A percentile compares a stretch with the other conserved stretches of the same genome.
Evolutionary conservation across 306 rosid genomes (phyloP).

Genomic region (Morella rubra): DNA sequence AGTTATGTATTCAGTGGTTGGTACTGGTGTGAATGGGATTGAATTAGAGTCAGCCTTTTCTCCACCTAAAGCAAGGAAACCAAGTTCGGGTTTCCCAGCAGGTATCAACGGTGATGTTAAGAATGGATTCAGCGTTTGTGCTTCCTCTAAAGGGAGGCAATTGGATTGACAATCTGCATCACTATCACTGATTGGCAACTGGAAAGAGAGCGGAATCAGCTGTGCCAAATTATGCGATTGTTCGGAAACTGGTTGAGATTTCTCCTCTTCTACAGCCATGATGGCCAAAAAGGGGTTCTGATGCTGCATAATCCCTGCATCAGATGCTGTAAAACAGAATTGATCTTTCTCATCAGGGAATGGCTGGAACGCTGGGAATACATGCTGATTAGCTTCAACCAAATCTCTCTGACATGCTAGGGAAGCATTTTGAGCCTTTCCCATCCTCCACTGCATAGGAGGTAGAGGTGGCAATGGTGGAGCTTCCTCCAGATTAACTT

Average conservation of each 20-base stretch:
- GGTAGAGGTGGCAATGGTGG: constrained; percentile 99
- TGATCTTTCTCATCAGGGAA: constrained; percentile 39
- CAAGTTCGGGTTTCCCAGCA: constrained; percentile 34
- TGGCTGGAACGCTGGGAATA: constrained; percentile 35
- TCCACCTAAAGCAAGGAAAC: constrained; percentile 38
- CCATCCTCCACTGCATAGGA: constrained; percentile 94
- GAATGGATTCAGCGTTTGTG: constrained; percentile 53
- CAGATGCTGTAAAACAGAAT: constrained; percentile 36
- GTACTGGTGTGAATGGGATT: constrained; percentile 37
- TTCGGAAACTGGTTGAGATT: constrained; percentile 34
- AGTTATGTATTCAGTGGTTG: constrained; percentile 24
- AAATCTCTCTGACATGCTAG: constrained; percentile 36
- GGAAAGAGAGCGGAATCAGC: constrained; percentile 40
- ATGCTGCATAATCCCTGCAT: constrained; percentile 28
- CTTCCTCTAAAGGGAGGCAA: constrained; percentile 41
- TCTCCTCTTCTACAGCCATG: constrained; percentile 40
- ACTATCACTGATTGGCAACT: constrained; percentile 39
- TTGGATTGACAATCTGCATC: constrained; percentile 39
- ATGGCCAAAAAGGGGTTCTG: constrained; percentile 47
- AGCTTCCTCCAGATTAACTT: constrained; percentile 50
- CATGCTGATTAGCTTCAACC: constrained; percentile 31
- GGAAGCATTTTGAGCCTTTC: constrained; percentile 53
- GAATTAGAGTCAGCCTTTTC: constrained; percentile 33
- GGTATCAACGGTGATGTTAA: constrained; percentile 36
- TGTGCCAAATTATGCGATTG: constrained; percentile 39